Evolutionary conservation across 345 rosid species (phyloP).

Genomic region (Citrus sp.): DNA sequence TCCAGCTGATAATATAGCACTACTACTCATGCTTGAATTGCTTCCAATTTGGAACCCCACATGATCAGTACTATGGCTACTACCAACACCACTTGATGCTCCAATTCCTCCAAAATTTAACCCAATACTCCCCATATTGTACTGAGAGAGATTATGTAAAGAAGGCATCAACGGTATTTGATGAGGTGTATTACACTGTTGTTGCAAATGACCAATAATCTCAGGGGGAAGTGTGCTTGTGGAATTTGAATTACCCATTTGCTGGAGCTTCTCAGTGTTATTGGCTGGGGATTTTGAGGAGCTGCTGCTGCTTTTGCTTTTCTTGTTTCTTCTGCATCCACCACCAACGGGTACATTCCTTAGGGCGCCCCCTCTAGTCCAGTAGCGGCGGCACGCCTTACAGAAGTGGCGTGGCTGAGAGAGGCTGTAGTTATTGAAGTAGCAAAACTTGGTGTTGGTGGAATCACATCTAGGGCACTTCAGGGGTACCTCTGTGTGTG

Average conservation of each 20-base stretch:
- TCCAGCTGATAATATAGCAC: conserved; percentile 26
- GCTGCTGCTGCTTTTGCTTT: conserved; percentile 41
- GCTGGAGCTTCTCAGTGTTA: conserved; percentile 11
- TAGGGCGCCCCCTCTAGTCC: conserved; percentile 76
- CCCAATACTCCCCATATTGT: conserved; percentile 47
- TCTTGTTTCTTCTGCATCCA: conserved; percentile 69
- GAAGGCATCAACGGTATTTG: conserved; percentile 55
- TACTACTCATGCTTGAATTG: conserved; percentile 23
- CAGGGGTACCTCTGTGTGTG: conserved; percentile 52
- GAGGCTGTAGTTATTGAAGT: conserved; percentile 79
- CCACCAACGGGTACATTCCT: conserved; percentile 84
- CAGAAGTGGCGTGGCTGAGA: conserved; percentile 83
- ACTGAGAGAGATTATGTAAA: conserved; percentile 39
- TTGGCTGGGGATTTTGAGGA: conserved; percentile 33
- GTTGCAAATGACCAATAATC: conserved; percentile 33
- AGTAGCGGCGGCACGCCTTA: conserved; percentile 78
- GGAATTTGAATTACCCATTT: conserved; percentile 28
- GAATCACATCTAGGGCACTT: conserved; percentile 84
- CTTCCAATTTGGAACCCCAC: conserved; percentile 47
- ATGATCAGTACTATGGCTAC: conserved; percentile 20
- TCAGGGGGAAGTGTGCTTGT: conserved; percentile 34
- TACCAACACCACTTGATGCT: conserved; percentile 21
- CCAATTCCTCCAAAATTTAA: conserved; percentile 46
- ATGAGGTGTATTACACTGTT: conserved; percentile 13
- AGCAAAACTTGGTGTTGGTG: conserved; percentile 77